phyloP scores from a whole-genome alignment of 352 stramenopile genomes.

The Globisporangium recalcitrans region DNA sequence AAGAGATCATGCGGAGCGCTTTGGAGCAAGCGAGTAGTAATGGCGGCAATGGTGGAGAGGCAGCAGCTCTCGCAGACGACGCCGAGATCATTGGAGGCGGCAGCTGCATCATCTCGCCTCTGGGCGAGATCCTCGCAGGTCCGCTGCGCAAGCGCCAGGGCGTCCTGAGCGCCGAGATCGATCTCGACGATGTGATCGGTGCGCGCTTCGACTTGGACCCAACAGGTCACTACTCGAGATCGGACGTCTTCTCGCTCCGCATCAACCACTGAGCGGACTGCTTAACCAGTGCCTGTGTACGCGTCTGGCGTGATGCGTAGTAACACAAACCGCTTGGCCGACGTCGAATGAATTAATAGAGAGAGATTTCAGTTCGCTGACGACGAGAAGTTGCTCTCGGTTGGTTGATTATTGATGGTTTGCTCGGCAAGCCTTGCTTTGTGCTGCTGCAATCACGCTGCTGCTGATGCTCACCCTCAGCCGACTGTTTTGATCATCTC shows the following conservation, averaged over 20 bases:
- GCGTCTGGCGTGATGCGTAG: no score
- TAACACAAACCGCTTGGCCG: no score
- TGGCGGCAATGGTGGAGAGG: background rate
- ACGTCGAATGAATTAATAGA: no score
- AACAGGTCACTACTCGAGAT: conserved; percentile 21
- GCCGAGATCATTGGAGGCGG: conserved; percentile 22
- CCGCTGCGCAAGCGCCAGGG: conserved; percentile 18
- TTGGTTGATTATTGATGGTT: no score
- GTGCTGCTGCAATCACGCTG: no score
- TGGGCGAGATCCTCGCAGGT: conserved; percentile 21
- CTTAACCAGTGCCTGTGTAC: no score
- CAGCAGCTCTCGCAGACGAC: conserved; percentile 10
- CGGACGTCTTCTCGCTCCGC: conserved; percentile 18
- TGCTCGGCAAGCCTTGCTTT: no score
- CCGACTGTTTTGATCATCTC: no score
- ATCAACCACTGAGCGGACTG: conserved; percentile 15
- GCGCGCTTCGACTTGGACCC: conserved; percentile 22
- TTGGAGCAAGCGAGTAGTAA: background rate
- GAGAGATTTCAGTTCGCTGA: no score
- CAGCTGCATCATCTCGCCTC: conserved; percentile 26
- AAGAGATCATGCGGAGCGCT: conserved; percentile 6
- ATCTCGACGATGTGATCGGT: conserved; percentile 20
- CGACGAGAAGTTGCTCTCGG: no score
- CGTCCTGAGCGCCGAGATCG: conserved; percentile 21
- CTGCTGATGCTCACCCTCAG: no score